Percentiles rank a stretch among this genome's conserved stretches.
Conservation (phyloP, 106 monocot genomes). For the Chionographis japonica region DNA sequence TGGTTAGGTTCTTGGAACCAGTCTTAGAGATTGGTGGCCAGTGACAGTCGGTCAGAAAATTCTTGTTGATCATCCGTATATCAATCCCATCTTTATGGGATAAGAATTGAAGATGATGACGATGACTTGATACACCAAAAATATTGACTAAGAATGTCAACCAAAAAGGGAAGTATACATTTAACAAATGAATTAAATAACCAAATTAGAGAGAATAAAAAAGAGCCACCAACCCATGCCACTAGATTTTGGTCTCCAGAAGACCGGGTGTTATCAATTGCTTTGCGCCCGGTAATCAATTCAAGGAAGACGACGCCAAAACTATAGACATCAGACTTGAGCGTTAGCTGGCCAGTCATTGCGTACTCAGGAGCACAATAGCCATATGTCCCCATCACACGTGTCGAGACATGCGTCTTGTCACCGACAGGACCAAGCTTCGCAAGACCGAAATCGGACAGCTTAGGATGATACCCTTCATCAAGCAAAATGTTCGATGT, state of each 20-base stretch:
- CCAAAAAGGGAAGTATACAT: no score
- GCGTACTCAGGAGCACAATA: constrained; percentile 37
- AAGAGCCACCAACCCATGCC: constrained; percentile 19
- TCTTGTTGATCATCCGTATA: no score
- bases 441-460: constrained; percentile 32
- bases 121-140: no score
- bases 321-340: constrained; percentile 35
- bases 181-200: no score
- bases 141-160: no score
- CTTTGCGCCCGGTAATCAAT: constrained; percentile 24
- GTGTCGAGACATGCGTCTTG: constrained; percentile 29
- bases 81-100: no score
- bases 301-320: constrained; percentile 34
- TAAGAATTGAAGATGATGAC: no score
- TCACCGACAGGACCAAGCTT: constrained; percentile 35
- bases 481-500: constrained; percentile 25
- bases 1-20: no score
- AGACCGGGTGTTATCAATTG: constrained; percentile 21
- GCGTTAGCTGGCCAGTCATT: constrained; percentile 32
- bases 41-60: no score
- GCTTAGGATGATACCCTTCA: constrained; percentile 30
- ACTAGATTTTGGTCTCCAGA: constrained; percentile 25
- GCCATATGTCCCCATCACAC: constrained; percentile 34
- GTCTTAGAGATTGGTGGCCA: no score
- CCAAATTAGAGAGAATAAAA: not conserved